Conservation (phyloP, 345 rosid species). For the Gossypium australe region DNA sequence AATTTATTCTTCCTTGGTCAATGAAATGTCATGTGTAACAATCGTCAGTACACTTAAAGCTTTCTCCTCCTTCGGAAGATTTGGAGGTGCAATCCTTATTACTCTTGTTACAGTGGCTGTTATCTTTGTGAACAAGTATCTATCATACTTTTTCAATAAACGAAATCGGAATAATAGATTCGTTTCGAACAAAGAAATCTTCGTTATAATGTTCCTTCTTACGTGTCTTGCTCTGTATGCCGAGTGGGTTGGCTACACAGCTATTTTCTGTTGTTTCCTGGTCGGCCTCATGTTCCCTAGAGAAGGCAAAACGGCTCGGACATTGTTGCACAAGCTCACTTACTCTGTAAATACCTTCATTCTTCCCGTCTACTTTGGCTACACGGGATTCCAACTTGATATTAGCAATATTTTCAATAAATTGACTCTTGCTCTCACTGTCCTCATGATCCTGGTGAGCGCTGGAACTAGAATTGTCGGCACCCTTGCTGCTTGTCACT, state of each 20-base stretch:
- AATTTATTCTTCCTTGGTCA: constrained; percentile 44
- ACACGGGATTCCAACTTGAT: constrained; percentile 65
- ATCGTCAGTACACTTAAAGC: constrained; percentile 22
- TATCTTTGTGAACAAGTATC: constrained; percentile 38
- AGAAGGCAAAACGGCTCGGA: constrained; percentile 70
- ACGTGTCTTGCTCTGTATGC: constrained; percentile 27
- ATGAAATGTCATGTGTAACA: constrained; percentile 45
- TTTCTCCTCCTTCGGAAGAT: constrained; percentile 18
- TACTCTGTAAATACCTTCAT: constrained; percentile 64
- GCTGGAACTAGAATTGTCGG: constrained; percentile 50
- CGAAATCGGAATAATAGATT: constrained; percentile 58
- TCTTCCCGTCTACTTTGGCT: constrained; percentile 80
- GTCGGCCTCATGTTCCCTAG: constrained; percentile 73
- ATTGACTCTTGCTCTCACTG: constrained; percentile 4
- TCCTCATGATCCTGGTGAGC: constrained; percentile 35
- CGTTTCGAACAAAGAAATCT: constrained; percentile 50
- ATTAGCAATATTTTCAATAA: background rate
- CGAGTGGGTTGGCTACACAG: constrained; percentile 41
- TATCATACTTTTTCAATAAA: constrained; percentile 51
- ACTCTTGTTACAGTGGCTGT: constrained; percentile 25
- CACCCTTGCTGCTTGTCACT: constrained; percentile 46
- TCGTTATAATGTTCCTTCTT: constrained; percentile 38
- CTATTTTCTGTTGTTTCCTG: constrained; percentile 43
- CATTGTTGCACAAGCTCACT: constrained; percentile 55
- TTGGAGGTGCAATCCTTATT: constrained; percentile 26